A percentile compares a stretch with the other conserved stretches of the same genome.
These are phyloP conservation scores for Aphanomyces euteiches DNA, from an alignment of 352 stramenopile species.

Conservation along the genomic window DNA sequence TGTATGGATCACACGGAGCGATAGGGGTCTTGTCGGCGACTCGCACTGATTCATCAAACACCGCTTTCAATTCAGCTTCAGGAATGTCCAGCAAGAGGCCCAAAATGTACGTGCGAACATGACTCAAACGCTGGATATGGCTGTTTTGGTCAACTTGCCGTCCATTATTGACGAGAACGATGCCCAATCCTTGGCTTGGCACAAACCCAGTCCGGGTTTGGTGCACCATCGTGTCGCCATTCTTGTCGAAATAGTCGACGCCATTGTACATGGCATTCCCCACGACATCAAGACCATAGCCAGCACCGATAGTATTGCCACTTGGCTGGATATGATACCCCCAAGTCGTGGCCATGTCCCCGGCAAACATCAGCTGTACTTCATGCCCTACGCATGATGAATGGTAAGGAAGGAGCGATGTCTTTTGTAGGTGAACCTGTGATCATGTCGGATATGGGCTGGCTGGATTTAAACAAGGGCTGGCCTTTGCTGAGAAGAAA, in stretches of 20 bases:
- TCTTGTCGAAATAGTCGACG: conserved; percentile 63
- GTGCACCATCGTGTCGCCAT: conserved; percentile 49
- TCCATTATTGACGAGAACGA: conserved; percentile 59
- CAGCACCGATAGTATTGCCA: conserved; percentile 31
- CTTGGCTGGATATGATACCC: conserved; percentile 48
- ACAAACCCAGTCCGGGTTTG: conserved; percentile 54
- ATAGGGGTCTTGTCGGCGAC: conserved; percentile 39
- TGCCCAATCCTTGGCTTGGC: conserved; percentile 42
- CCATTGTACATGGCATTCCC: conserved; percentile 45
- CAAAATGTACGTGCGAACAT: conserved; percentile 55
- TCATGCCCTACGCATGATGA: neutral
- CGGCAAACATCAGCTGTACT: neutral
- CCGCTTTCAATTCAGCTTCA: conserved; percentile 47
- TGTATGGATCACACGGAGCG: conserved; percentile 37
- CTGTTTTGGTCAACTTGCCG: conserved; percentile 45
- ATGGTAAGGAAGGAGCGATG: neutral
- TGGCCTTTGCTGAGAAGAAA: conserved; percentile 60
- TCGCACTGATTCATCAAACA: conserved; percentile 41
- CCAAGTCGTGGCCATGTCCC: conserved; percentile 34
- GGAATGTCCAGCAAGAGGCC: conserved; percentile 61
- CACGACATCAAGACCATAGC: conserved; percentile 63
- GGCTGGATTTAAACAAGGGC: conserved; percentile 38
- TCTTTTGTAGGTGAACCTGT: conserved; percentile 36
- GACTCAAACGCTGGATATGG: conserved; percentile 17
- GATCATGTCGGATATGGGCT: conserved; percentile 50